Evolutionary conservation across 2,329 filamentous ascomycete species (phyloP), one percentile per base, ranked within the genome.

Genomic region (Colletotrichum sp.): DNA sequence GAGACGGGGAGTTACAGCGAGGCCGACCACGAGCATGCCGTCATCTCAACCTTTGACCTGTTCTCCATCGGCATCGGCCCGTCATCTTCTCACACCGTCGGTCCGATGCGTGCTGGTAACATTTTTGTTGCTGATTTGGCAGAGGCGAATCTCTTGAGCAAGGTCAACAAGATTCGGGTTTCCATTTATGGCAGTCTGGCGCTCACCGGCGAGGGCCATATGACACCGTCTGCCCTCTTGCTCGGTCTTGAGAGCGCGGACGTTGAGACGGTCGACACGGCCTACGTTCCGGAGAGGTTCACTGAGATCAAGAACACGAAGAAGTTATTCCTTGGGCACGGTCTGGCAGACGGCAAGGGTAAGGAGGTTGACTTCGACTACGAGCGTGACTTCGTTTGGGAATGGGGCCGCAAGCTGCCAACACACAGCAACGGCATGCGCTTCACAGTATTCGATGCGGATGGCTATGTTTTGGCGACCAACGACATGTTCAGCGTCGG

Each of bases 391-490:
- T 89, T 89, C 79, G 82, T 84, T 8, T 89, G 88, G 88, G 86
- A 89, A 80, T 89, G 88, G 88, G 86, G 87, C 4, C 86, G 85
- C 28, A 89, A 89, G 79, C 84, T 89, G n/a, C 86, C 88, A 1
- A 77, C 89, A 62, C 88, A 89, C 79, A 89, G 88, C 82, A 89
- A 89, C 68, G 88, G 88, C 57, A 89, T 89, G 88, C 87, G 88
- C 2, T 85, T 89, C 69, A 88, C 84, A n/a, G 88, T 89, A 4
- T 89, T 87, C 63, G 87, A 89, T 71, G 79, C 86, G 6, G 83
- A 89, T 3, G 88, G 88, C 13, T 85, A 82, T 34, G 84, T 88
- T 77, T 79, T 89, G 39, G 88, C 88, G 3, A 88, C 85, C 21
- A 89, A 89, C 71, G 88, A 89, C 76, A 82, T 89, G 77, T 89